Evolutionary conservation across 1,284 basidiomycete species (phyloP).

Genomic region (Rhodotorula sp.): DNA sequence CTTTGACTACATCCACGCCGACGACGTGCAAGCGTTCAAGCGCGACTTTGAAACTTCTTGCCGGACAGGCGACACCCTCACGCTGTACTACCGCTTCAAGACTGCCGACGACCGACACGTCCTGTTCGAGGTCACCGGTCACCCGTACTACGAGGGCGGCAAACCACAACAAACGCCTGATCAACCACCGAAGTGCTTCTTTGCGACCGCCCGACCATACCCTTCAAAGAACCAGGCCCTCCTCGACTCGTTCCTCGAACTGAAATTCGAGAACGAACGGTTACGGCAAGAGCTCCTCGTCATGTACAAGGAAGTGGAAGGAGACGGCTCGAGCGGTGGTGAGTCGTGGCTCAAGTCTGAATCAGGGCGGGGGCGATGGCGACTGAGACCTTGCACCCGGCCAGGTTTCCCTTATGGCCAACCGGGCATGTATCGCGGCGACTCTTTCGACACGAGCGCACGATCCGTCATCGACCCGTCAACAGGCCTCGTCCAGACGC

Average conservation of each 20-base stretch:
- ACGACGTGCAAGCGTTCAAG: conserved; percentile 63
- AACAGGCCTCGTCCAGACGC: conserved; percentile 38
- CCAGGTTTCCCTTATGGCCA: conserved; percentile 19
- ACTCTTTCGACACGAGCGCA: conserved; percentile 15
- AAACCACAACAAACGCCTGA: neutral
- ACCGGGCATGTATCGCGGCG: conserved; percentile 20
- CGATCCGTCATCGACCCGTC: conserved; percentile 35
- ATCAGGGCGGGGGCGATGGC: neutral
- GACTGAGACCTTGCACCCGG: neutral
- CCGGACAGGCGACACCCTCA: conserved; percentile 55
- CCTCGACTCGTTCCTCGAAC: conserved; percentile 73
- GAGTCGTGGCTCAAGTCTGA: neutral
- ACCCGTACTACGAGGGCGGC: conserved; percentile 57
- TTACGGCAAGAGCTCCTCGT: conserved; percentile 51
- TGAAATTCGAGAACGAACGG: conserved; percentile 72
- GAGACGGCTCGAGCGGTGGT: conserved; percentile 18
- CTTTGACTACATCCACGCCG: conserved; percentile 62
- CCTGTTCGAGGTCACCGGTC: conserved; percentile 71
- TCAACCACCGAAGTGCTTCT: conserved; percentile 57
- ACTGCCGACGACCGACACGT: conserved; percentile 54
- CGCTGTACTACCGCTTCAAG: conserved; percentile 65
- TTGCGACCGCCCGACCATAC: conserved; percentile 71
- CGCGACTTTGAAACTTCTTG: conserved; percentile 61
- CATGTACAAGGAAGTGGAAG: conserved; percentile 45
- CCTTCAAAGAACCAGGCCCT: conserved; percentile 69